phyloP scores from a whole-genome alignment of 441 rosid species.

The Daphne laureola region DNA sequence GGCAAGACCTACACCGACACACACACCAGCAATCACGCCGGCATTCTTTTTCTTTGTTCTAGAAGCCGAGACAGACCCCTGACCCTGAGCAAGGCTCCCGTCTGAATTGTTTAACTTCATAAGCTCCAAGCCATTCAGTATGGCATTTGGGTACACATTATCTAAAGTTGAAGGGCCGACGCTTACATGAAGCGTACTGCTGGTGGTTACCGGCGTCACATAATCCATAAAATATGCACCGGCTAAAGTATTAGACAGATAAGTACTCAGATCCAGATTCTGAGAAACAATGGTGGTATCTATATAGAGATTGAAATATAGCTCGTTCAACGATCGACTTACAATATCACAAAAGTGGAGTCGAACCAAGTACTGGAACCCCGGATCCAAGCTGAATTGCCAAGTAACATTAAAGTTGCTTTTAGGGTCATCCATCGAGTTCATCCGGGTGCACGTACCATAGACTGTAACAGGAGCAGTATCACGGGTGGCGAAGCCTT shows the following conservation, averaged over 20 bases:
- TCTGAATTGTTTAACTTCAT: slow-evolving; percentile 75
- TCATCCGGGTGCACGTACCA: slow-evolving; percentile 62
- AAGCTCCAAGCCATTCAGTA: slow-evolving; percentile 84
- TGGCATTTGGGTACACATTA: slow-evolving; percentile 42
- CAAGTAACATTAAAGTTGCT: slow-evolving; percentile 79
- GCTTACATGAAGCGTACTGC: slow-evolving; percentile 49
- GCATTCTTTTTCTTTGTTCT: slow-evolving; percentile 33
- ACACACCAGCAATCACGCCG: slow-evolving; percentile 41
- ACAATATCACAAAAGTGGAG: slow-evolving; percentile 85
- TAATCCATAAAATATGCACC: slow-evolving; percentile 48
- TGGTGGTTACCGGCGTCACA: slow-evolving; percentile 25
- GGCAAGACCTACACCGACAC: slow-evolving; percentile 32
- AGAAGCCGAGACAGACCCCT: slow-evolving; percentile 12
- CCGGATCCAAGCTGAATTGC: slow-evolving; percentile 64
- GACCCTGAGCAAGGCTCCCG: slow-evolving; percentile 45
- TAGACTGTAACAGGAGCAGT: slow-evolving; percentile 59
- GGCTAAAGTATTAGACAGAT: slow-evolving; percentile 23
- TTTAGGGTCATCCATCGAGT: slow-evolving; percentile 33
- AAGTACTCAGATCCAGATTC: slow-evolving; percentile 44
- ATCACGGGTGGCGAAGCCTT: slow-evolving; percentile 45
- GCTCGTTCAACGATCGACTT: slow-evolving; percentile 34
- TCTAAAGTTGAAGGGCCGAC: slow-evolving; percentile 46
- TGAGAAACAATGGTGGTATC: slow-evolving; percentile 35
- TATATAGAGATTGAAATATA: slow-evolving; percentile 60
- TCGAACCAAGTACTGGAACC: slow-evolving; percentile 65